Evolutionary conservation across 768 basidiomycete species (phyloP), one percentile per base, ranked within the genome.

Genomic region (Amanita pallidorosea): DNA sequence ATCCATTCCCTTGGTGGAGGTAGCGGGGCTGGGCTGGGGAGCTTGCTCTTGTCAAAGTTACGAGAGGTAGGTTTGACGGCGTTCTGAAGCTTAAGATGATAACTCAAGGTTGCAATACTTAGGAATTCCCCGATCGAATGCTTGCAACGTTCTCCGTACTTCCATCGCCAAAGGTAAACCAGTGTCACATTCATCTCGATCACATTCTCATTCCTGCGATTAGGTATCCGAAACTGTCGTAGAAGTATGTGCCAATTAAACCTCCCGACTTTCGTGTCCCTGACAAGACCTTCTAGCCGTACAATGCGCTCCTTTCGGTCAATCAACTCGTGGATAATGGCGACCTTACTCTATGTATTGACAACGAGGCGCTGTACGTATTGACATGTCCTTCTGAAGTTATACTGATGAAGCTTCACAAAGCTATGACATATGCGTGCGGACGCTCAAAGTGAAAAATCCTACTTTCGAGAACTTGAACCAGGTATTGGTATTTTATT

Each of bases 1-100:
- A 65, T 92, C 8, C 91, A 95, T 56, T 91, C 92, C 15, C 78
- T 98, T 15, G 92, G 92, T 33, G 92, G 92, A 54, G 92, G 92
- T 34, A 94, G 88, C 2, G 92, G 91, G 34, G 81, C 91, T 20
- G 92, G 92, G 15, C 65, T 94, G 37, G 91, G 91, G 35, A 83
- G 82, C 51, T 69, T 94, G 38, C 68, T 94, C 49, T 66, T 95
- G 33, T 80, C 82, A 34, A 93, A 93, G 61, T 67, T 93, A 53
- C 78, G 88, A 47, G 90, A 93, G 69, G 88, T 76, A 54, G 56
- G 73, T 59, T 37, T 54, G 54, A 41, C 33, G 20, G 13, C 41
- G 33, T 47, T 25, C 45, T 35, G 47, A 29, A 43, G 27, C 47
- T 57, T 15, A 55, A 50, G 31, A 55, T 51, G 29, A 12, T 55